Percentiles rank a stretch among this genome's conserved stretches.
These are phyloP conservation scores for Xeromyces bisporus DNA, from an alignment of 495 filamentous ascomycete genomes.

Conservation along the genomic window DNA sequence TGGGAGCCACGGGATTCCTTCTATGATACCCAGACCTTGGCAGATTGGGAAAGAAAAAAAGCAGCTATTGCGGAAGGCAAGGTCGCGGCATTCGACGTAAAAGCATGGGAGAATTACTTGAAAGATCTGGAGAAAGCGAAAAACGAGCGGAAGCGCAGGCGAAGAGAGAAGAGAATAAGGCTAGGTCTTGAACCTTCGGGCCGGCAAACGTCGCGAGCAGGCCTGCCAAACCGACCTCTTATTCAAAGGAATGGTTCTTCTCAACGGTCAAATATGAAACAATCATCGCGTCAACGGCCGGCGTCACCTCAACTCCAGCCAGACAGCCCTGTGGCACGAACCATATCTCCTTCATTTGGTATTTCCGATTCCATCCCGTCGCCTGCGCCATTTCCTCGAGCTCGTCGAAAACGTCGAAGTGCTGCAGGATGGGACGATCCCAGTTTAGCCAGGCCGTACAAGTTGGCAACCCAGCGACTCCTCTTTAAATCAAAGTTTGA, in stretches of 20 bases:
- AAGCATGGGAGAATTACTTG: constrained; percentile 21
- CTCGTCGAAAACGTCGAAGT: background rate
- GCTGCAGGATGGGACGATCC: constrained; percentile 1
- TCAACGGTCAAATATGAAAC: no score
- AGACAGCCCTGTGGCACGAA: no score
- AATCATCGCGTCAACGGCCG: no score
- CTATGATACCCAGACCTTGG: constrained; percentile 25
- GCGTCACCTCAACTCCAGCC: no score
- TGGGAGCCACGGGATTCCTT: constrained; percentile 50
- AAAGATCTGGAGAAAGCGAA: constrained; percentile 11
- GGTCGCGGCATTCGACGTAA: constrained; percentile 30
- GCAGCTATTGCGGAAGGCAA: constrained; percentile 23
- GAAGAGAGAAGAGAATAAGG: constrained; percentile 26
- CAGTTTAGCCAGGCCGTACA: constrained; percentile 6
- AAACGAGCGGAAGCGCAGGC: constrained; percentile 26
- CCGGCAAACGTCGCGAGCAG: background rate
- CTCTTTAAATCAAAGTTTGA: constrained; percentile 25
- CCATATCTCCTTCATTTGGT: background rate
- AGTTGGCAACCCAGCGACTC: constrained; percentile 9
- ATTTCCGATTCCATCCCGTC: no score
- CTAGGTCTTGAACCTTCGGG: constrained; percentile 11
- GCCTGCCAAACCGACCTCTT: constrained; percentile 1
- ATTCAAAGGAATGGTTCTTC: no score
- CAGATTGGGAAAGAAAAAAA: constrained; percentile 38
- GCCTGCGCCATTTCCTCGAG: background rate